Conservation (phyloP, 1,284 basidiomycete genomes). For the Boletus smithii region DNA sequence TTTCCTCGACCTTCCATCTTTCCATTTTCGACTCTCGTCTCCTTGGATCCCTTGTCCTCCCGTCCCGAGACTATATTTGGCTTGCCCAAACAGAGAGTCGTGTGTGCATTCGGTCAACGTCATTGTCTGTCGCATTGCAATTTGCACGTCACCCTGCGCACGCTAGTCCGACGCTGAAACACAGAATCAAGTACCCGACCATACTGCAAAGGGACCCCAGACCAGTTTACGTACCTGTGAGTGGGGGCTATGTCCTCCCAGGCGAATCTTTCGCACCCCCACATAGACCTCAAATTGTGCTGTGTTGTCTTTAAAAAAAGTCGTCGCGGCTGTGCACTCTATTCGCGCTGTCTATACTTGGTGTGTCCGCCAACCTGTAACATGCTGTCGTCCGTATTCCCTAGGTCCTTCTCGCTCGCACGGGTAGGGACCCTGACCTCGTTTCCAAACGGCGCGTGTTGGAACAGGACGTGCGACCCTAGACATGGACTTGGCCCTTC, state of each 20-base stretch:
- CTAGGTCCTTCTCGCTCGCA: constrained; percentile 15
- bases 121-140: neutral
- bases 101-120: neutral
- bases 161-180: neutral
- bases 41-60: constrained; percentile 7
- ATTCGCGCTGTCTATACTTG: constrained; percentile 5
- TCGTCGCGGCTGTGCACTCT: constrained; percentile 7
- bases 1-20: constrained; percentile 20
- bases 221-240: constrained; percentile 14
- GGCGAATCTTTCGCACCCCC: constrained; percentile 6
- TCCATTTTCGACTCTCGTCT: constrained; percentile 16
- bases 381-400: constrained; percentile 4
- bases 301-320: neutral
- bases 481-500: neutral
- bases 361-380: neutral
- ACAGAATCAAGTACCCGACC: neutral
- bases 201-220: neutral
- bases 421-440: constrained; percentile 19
- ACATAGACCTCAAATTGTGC: neutral
- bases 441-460: constrained; percentile 8
- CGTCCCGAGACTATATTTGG: constrained; percentile 9
- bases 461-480: constrained; percentile 2
- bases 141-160: neutral
- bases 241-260: neutral
- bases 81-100: neutral